Base-by-base conservation (phyloP, 208 protist genomes). In the Naegleria gruberi region DNA sequence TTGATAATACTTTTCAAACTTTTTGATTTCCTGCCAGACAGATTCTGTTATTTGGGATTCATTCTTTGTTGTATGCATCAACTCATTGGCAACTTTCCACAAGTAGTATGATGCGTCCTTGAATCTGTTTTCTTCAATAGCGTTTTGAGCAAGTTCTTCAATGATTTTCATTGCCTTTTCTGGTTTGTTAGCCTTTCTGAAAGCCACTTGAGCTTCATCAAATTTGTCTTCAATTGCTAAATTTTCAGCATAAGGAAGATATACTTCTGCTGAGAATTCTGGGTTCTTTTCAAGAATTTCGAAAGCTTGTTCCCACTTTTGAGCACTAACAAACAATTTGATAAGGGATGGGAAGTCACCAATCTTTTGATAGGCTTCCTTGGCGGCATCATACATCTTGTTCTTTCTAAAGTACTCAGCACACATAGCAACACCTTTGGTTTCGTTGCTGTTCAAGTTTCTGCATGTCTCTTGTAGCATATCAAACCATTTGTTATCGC, bases 181-280 rank as follows among this genome's bases (percentile, higher is more conserved):
- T 1, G 96, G 96, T 94, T 94, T 95, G 85, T 96, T 96, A 7
- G 97, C 97, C 30, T 95, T 91, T 26, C 95, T 94, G 92, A 97
- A 98, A 23, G 87, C 87, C 19, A 40, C 47, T 77, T 95, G 93
- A 3, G 97, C 97, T 91, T 98, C 97, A 77, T 98, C 97, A 91
- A 99, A 99, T 74, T 94, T 92, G 83, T 98, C 97, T 90, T 97
- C 95, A 88, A 97, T 94, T 8, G 95, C 96, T 57, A 99, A 94
- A 96, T 97, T 98, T n/a, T 95, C 94, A 12, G 97, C 98, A 94
- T 98, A 99, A 89, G 98, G 98, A 82, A 98, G 93, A 92, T 98
- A 99, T 40, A 99, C 95, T n/a, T 97, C 95, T 40, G 96, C 93
- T 26, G 94, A 91, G 89, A 95, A 95, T 90, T 95, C 89, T 30